A percentile compares a stretch with the other conserved stretches of the same genome.
Evolutionary conservation across 495 filamentous ascomycete species (phyloP).

Genomic region (Aspergillus haitiensis): DNA sequence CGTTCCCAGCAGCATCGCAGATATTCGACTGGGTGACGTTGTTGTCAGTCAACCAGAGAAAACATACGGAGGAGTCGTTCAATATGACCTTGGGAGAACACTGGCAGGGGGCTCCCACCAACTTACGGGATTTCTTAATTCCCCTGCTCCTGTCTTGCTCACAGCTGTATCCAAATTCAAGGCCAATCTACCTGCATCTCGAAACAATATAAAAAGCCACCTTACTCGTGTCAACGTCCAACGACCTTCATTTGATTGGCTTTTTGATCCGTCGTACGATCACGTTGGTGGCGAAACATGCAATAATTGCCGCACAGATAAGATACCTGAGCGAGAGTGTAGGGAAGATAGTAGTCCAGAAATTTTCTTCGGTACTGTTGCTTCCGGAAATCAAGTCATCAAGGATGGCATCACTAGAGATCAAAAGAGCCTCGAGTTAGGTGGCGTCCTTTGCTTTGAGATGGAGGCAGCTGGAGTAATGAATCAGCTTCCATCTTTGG

Average conservation of each 20-base stretch:
- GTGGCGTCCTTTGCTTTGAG: not conserved
- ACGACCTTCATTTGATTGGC: too few relatives aligned
- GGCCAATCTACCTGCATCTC: not conserved
- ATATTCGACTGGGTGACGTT: slow-evolving; percentile 7
- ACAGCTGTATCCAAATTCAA: not conserved
- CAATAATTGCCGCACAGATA: not conserved
- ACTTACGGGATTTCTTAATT: not conserved
- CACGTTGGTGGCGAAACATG: not conserved
- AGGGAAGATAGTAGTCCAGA: not conserved
- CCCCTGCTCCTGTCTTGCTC: not conserved
- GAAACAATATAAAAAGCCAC: not conserved
- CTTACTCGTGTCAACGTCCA: too few relatives aligned
- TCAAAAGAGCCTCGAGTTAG: not conserved
- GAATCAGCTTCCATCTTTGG: not conserved
- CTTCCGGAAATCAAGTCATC: not conserved
- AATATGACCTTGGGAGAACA: slow-evolving; percentile 9
- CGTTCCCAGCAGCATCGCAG: slow-evolving; percentile 1
- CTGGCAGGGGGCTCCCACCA: slow-evolving; percentile 6
- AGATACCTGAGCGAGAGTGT: not conserved
- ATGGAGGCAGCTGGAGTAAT: not conserved
- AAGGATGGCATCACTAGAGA: not conserved
- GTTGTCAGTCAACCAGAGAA: not conserved
- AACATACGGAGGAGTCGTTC: slow-evolving; percentile 7
- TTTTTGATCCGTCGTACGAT: not conserved
- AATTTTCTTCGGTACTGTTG: not conserved